Conservation (phyloP, 768 basidiomycete genomes). For the Boletellus sp. region DNA sequence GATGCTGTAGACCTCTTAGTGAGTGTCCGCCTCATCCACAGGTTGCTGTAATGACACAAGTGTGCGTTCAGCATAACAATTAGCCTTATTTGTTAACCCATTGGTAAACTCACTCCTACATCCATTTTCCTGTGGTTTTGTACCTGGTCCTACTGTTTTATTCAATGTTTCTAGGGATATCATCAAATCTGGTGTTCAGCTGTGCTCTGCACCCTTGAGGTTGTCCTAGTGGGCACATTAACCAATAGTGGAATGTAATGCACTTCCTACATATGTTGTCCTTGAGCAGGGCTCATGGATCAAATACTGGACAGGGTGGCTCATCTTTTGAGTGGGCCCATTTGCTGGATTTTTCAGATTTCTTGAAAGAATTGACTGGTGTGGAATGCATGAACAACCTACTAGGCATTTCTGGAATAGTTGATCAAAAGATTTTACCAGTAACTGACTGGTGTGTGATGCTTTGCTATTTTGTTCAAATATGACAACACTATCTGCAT, state of each 20-base stretch:
- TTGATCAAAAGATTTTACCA: too few relatives aligned
- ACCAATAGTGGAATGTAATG: conserved; percentile 73
- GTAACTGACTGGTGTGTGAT: too few relatives aligned
- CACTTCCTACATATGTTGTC: conserved; percentile 28
- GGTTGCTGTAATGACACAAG: too few relatives aligned
- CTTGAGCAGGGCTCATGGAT: background rate
- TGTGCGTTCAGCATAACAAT: too few relatives aligned
- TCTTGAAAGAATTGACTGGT: conserved; percentile 25
- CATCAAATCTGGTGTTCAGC: conserved; percentile 86
- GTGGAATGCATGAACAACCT: conserved; percentile 8
- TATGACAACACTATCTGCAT: too few relatives aligned
- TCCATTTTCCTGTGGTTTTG: background rate
- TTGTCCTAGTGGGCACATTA: conserved; percentile 75
- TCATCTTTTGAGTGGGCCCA: background rate
- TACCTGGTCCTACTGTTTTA: too few relatives aligned
- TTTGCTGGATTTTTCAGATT: conserved; percentile 9
- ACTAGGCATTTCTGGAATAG: too few relatives aligned
- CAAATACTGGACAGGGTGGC: background rate
- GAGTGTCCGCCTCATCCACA: too few relatives aligned
- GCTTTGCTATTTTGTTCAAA: too few relatives aligned
- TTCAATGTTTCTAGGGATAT: conserved; percentile 53
- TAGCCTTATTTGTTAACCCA: conserved; percentile 86
- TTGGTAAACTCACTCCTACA: conserved; percentile 43
- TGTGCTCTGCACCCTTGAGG: conserved; percentile 67
- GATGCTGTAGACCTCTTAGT: too few relatives aligned